Evolutionary conservation across 2,329 filamentous ascomycete genomes (phyloP), one percentile per base, ranked within the genome.

Genomic region (Alternaria sp.): DNA sequence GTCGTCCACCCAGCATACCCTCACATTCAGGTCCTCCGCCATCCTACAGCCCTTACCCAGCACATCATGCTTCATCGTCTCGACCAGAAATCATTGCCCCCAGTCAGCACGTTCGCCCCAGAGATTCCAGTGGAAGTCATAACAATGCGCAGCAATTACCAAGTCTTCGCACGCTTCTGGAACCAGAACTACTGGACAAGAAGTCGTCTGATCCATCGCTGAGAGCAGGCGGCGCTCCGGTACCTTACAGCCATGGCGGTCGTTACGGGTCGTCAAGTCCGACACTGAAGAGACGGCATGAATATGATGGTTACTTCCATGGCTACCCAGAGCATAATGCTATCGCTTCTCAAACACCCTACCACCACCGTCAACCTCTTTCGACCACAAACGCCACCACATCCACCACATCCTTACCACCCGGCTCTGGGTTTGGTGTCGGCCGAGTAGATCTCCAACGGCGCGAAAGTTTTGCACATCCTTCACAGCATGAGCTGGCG

Each of bases 1-100:
- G 96, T 74, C 93, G 93, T 21, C 91, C 96, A 77, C 86, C 86
- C 2, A 93, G 96, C 59, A 97, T 97, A 76, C 92, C 93, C 1
- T 91, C 93, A 73, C 97, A 93, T 92, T 71, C 73, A 66, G 74
- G 72, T 28, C 74, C 74, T 69, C 69, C 72, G 40, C 61, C 70
- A 11, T 73, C 73, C 46, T 75, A 77, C 68, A 69, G 59, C 62
- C 65, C 72, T 30, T 78, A 77, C 61, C 69, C 74, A 62, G 65
- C 67, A 60, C 62, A 71, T 52, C 69, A 63, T 67, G 72, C 69
- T 57, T 68, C 71, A 57, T 64, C 70, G 9, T 74, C 75, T 54
- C 74, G 70, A 54, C 68, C 73, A 57, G 72, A 78, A 21, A 66
- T 74, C 44, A 55, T 71, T 25, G 62, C 65, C 26, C 59, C 71